phyloP scores from a whole-genome alignment of 1,139 yeast species.

The Oligophagozyma castellii region DNA sequence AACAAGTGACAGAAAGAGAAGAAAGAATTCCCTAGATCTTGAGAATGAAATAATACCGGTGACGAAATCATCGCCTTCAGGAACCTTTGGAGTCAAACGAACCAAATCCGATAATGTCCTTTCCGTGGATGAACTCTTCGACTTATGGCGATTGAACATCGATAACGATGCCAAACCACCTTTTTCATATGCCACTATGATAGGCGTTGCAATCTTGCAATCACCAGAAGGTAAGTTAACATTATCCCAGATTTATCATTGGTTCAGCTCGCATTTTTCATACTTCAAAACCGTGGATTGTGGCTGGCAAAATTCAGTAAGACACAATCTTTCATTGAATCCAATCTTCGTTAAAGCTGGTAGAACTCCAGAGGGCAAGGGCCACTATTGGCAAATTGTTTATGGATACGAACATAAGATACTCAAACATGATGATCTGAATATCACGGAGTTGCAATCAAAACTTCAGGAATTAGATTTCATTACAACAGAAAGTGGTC shows the following conservation, averaged over 20 bases:
- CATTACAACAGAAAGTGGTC: too few relatives aligned
- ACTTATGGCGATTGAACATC: conserved; percentile 14
- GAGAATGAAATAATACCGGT: too few relatives aligned
- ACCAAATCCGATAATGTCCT: conserved; percentile 13
- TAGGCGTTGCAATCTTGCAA: conserved; percentile 86
- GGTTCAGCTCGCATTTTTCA: conserved; percentile 77
- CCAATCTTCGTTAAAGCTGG: conserved; percentile 85
- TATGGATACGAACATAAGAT: conserved; percentile 73
- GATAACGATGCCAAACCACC: conserved; percentile 97
- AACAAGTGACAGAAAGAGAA: too few relatives aligned
- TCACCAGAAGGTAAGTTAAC: conserved; percentile 78
- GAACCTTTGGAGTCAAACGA: too few relatives aligned
- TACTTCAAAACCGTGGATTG: conserved; percentile 79
- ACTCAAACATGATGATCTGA: too few relatives aligned
- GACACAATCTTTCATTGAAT: conserved; percentile 67
- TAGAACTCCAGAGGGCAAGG: conserved; percentile 96
- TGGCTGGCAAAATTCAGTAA: conserved; percentile 82
- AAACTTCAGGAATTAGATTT: too few relatives aligned
- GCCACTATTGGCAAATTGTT: conserved; percentile 96
- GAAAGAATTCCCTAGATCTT: too few relatives aligned
- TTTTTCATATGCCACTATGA: conserved; percentile 91
- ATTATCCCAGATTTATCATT: conserved; percentile 75
- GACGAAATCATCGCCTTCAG: too few relatives aligned
- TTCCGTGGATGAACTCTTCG: conserved; percentile 12
- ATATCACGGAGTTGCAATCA: too few relatives aligned